phyloP scores from a whole-genome alignment of 345 rosid genomes.

The Excoecaria cochinchinensis region DNA sequence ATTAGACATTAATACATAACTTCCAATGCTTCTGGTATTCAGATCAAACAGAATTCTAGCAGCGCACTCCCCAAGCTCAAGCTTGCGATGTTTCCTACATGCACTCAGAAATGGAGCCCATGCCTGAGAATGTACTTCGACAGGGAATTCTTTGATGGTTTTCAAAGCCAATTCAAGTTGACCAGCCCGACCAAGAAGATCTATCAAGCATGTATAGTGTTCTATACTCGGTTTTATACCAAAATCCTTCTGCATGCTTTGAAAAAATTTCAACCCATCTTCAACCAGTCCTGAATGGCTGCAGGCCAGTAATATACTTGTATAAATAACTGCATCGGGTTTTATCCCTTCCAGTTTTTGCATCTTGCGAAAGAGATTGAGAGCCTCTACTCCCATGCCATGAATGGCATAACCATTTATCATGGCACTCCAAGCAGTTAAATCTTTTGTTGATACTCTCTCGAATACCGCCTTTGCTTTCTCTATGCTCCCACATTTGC shows the following conservation, averaged over 20 bases:
- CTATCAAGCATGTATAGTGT: conserved; percentile 33
- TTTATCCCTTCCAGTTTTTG: conserved; percentile 14
- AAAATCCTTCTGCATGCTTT: conserved; percentile 26
- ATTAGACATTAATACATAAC: conserved; percentile 29
- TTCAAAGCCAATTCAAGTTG: conserved; percentile 26
- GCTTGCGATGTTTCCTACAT: conserved; percentile 26
- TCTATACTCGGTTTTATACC: conserved; percentile 31
- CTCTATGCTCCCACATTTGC: conserved; percentile 29
- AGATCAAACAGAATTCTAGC: conserved; percentile 19
- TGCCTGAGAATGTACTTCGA: conserved; percentile 15
- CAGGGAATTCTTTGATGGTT: conserved; percentile 17
- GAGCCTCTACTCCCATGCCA: conserved; percentile 31
- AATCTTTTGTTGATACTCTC: conserved; percentile 13
- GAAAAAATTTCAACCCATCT: conserved; percentile 23
- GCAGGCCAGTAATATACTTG: conserved; percentile 31
- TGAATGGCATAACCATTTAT: conserved; percentile 33
- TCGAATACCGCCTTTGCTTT: conserved; percentile 28
- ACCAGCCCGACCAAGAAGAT: conserved; percentile 37
- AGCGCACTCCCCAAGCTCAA: conserved; percentile 26
- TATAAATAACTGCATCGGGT: conserved; percentile 28
- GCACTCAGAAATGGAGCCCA: conserved; percentile 35
- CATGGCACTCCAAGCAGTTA: conserved; percentile 32
- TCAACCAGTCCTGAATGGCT: conserved; percentile 28
- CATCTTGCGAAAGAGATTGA: conserved; percentile 28
- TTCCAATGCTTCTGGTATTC: conserved; percentile 17